Conservation (phyloP, 2,329 filamentous ascomycete genomes). For the Neofusicoccum sp. region DNA sequence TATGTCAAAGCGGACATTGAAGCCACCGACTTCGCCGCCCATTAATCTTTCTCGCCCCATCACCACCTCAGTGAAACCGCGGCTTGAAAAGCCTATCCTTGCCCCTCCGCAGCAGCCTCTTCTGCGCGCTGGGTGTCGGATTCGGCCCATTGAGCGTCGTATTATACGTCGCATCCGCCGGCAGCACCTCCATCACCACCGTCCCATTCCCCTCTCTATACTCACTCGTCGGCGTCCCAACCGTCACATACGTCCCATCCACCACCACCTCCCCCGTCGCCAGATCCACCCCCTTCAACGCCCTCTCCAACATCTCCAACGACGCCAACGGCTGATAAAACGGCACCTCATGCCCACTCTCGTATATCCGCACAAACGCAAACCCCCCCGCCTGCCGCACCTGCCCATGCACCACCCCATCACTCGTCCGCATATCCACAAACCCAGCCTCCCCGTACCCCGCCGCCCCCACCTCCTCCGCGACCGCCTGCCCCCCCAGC, state of each 20-base stretch:
- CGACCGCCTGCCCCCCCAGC: constrained; percentile 45
- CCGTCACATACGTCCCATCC: constrained; percentile 30
- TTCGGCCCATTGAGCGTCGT: constrained; percentile 44
- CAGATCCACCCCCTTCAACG: constrained; percentile 49
- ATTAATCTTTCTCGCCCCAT: too few species aligned
- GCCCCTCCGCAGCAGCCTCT: not conserved
- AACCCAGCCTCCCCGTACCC: constrained; percentile 49
- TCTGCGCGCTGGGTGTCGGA: constrained; percentile 18
- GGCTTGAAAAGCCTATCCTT: constrained; percentile 12
- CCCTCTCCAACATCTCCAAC: constrained; percentile 51
- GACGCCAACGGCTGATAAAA: constrained; percentile 55
- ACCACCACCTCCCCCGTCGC: constrained; percentile 44
- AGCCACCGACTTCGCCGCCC: not conserved
- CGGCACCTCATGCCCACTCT: constrained; percentile 51
- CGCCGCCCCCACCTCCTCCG: constrained; percentile 39
- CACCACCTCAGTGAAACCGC: not conserved
- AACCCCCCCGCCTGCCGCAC: constrained; percentile 53
- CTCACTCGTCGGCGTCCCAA: constrained; percentile 35
- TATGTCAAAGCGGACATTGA: not conserved
- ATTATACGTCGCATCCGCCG: constrained; percentile 49
- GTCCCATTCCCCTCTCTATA: constrained; percentile 47
- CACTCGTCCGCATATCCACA: constrained; percentile 44
- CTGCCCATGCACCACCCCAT: constrained; percentile 52
- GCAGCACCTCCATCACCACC: constrained; percentile 45
- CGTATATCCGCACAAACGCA: constrained; percentile 52